These are phyloP conservation scores for Hyphodiscus sp. DNA, from an alignment of 2,329 filamentous ascomycete genomes.

Conservation along the genomic window DNA sequence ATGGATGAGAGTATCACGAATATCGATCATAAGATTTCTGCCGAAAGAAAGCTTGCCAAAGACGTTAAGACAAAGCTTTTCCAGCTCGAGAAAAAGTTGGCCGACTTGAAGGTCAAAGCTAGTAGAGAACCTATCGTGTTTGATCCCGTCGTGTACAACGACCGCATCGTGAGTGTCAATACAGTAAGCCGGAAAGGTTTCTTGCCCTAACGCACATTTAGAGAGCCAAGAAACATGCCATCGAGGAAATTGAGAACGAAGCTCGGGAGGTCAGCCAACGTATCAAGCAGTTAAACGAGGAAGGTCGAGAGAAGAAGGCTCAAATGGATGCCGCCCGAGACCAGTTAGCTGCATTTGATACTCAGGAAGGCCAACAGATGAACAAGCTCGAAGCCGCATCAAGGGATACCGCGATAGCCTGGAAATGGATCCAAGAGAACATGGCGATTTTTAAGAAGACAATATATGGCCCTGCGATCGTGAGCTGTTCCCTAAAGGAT, in stretches of 20 bases:
- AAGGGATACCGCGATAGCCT: slow-evolving; percentile 60
- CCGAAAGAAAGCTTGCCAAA: slow-evolving; percentile 43
- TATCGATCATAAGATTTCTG: slow-evolving; percentile 40
- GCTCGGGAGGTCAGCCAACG: slow-evolving; percentile 25
- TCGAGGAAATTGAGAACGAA: slow-evolving; percentile 40
- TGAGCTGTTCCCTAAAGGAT: slow-evolving; percentile 59
- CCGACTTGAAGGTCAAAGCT: slow-evolving; percentile 54
- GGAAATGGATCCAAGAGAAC: slow-evolving; percentile 77
- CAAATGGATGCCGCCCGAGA: slow-evolving; percentile 35
- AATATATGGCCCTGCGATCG: slow-evolving; percentile 59
- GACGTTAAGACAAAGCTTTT: slow-evolving; percentile 44
- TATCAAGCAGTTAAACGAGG: background rate
- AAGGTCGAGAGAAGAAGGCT: slow-evolving; percentile 36
- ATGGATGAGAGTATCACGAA: slow-evolving; percentile 32
- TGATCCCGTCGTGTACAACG: slow-evolving; percentile 64
- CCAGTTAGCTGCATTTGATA: slow-evolving; percentile 57
- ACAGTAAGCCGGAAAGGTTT: background rate
- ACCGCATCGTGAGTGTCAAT: slow-evolving; percentile 54
- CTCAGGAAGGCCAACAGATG: slow-evolving; percentile 67
- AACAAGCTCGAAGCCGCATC: slow-evolving; percentile 56
- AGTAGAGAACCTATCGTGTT: slow-evolving; percentile 60
- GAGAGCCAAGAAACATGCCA: slow-evolving; percentile 54
- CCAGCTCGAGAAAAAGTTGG: slow-evolving; percentile 50
- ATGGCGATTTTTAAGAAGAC: slow-evolving; percentile 51
- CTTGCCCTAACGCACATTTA: slow-evolving; percentile 9